phyloP scores from a whole-genome alignment of 2,329 filamentous ascomycete species.

The Eurotiales sp. region DNA sequence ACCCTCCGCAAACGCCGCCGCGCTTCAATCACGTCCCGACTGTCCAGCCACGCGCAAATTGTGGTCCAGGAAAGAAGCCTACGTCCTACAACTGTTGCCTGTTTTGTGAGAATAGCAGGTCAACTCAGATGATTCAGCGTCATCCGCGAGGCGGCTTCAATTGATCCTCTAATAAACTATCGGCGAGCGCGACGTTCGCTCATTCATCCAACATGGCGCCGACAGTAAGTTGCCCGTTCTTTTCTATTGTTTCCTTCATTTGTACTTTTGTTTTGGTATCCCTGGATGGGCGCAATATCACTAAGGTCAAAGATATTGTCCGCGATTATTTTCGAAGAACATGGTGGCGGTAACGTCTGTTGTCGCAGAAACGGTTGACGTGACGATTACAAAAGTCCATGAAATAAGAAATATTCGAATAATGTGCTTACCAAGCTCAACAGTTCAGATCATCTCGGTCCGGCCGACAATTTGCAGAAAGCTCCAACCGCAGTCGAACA shows the following conservation, averaged over 20 bases:
- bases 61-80: neutral
- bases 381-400: neutral
- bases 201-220: conserved; percentile 14
- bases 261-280: neutral
- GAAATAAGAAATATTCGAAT: neutral
- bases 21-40: neutral
- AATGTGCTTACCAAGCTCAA: neutral
- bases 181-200: conserved; percentile 4
- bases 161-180: neutral
- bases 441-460: conserved; percentile 57
- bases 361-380: neutral
- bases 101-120: neutral
- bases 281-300: neutral
- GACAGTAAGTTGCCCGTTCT: conserved; percentile 12
- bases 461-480: conserved; percentile 55
- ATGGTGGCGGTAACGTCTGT: neutral
- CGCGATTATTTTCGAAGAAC: neutral
- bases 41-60: neutral
- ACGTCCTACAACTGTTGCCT: neutral
- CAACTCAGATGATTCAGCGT: neutral
- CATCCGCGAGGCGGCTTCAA: neutral
- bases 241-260: neutral
- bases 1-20: conserved; percentile 11
- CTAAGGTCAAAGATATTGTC: neutral
- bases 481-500: conserved; percentile 37